phyloP scores from a whole-genome alignment of 2,329 filamentous ascomycete species.

The Macrophomina pseudophaseolina region DNA sequence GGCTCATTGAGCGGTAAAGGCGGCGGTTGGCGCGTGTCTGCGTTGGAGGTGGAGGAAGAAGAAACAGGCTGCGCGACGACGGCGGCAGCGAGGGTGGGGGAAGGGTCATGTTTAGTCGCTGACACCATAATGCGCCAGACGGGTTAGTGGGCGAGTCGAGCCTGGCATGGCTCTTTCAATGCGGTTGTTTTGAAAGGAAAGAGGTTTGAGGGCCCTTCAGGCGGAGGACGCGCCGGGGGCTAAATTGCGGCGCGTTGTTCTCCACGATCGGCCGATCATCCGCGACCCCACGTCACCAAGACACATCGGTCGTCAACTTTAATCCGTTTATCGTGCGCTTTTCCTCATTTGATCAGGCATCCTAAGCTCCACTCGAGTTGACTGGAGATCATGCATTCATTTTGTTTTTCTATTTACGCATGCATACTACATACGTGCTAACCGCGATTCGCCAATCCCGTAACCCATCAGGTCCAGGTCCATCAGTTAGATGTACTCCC shows the following conservation, averaged over 20 bases:
- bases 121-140: constrained; percentile 27
- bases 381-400: constrained; percentile 6
- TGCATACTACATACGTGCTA: background rate
- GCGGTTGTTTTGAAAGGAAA: background rate
- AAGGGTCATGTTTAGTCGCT: constrained; percentile 16
- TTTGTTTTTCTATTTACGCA: constrained; percentile 1
- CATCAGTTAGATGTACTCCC: constrained; percentile 40
- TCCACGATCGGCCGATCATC: constrained; percentile 22
- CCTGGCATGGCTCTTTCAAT: constrained; percentile 21
- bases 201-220: background rate
- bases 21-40: constrained; percentile 5
- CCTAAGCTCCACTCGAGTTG: background rate
- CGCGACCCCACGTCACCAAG: constrained; percentile 9
- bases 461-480: background rate
- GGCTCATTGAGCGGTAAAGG: background rate
- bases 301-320: constrained; percentile 5
- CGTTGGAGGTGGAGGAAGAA: background rate
- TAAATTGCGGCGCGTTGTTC: background rate
- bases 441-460: background rate
- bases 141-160: constrained; percentile 2
- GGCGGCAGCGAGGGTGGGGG: background rate
- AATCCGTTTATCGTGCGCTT: constrained; percentile 7
- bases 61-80: background rate
- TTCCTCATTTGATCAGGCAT: constrained; percentile 4
- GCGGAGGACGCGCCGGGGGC: background rate